These are phyloP conservation scores for Ogataea degrootiae DNA, from an alignment of 805 yeast genomes.

Conservation along the genomic window DNA sequence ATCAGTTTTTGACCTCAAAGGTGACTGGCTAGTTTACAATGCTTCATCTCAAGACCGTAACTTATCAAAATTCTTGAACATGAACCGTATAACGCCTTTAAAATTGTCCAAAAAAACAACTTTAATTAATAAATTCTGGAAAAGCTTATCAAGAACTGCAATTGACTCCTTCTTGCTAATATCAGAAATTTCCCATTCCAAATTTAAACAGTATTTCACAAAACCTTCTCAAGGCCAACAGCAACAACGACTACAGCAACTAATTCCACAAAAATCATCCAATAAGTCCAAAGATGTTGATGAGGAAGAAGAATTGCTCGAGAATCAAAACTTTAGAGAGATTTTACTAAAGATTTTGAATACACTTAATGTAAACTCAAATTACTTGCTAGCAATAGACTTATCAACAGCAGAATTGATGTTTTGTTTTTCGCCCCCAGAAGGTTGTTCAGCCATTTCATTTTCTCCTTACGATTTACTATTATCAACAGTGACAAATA, in stretches of 20 bases:
- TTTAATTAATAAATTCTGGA: slow-evolving; percentile 42
- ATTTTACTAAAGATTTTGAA: slow-evolving; percentile 25
- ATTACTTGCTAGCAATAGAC: slow-evolving; percentile 44
- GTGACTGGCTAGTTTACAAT: slow-evolving; percentile 44
- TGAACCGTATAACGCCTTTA: slow-evolving; percentile 37
- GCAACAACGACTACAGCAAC: not conserved
- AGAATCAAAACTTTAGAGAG: slow-evolving; percentile 21
- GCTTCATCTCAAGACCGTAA: slow-evolving; percentile 36
- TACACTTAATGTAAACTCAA: slow-evolving; percentile 25
- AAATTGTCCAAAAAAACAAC: slow-evolving; percentile 43
- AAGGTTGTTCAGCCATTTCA: slow-evolving; percentile 56
- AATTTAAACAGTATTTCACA: slow-evolving; percentile 35
- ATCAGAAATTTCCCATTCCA: slow-evolving; percentile 44
- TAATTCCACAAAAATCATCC: not conserved
- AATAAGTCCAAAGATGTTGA: not conserved
- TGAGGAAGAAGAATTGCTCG: slow-evolving; percentile 7
- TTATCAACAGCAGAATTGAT: slow-evolving; percentile 35
- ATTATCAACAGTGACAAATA: slow-evolving; percentile 45
- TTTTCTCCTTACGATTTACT: slow-evolving; percentile 58
- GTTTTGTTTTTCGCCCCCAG: slow-evolving; percentile 51
- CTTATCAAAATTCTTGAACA: slow-evolving; percentile 13
- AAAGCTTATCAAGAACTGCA: slow-evolving; percentile 46
- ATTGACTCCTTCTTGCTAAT: slow-evolving; percentile 36
- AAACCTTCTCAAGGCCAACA: not conserved
- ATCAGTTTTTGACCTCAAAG: slow-evolving; percentile 46